Percentiles rank a stretch among this genome's conserved stretches.
These are phyloP conservation scores for Beta vulgaris DNA, from an alignment of 148 eudicot species.

Conservation along the genomic window DNA sequence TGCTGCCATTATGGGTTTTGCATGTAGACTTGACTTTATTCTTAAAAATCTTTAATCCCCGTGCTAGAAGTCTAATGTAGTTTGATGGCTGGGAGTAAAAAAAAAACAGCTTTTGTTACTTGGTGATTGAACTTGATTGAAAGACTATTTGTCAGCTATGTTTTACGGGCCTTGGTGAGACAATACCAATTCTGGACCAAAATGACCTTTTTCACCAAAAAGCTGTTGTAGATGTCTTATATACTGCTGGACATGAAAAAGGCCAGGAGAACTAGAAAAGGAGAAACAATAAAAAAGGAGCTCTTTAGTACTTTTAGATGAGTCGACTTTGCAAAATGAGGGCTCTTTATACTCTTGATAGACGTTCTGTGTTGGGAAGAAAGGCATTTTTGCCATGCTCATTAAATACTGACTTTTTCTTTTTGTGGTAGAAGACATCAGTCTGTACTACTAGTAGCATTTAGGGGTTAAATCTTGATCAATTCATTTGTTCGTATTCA, in stretches of 20 bases:
- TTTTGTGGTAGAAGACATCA: no score
- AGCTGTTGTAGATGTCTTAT: neutral
- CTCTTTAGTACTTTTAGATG: neutral
- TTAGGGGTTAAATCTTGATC: neutral
- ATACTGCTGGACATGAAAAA: constrained; percentile 2
- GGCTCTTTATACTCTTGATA: neutral
- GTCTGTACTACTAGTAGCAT: no score
- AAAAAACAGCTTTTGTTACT: neutral
- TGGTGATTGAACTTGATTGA: neutral
- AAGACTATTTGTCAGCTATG: neutral
- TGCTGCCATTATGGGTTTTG: neutral
- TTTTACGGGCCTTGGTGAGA: neutral
- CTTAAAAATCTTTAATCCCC: neutral
- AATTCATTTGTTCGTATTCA: neutral
- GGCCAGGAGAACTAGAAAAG: neutral
- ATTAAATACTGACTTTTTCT: neutral
- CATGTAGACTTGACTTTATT: neutral
- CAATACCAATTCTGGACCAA: neutral
- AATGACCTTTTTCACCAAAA: neutral
- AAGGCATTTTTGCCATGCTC: neutral
- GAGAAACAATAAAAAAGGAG: neutral
- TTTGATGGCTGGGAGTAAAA: neutral
- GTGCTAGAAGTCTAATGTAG: neutral
- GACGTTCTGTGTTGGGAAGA: neutral
- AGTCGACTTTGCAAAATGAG: neutral